Evolutionary conservation across 2,329 filamentous ascomycete species (phyloP).

Genomic region (Fusarium guadeloupense): DNA sequence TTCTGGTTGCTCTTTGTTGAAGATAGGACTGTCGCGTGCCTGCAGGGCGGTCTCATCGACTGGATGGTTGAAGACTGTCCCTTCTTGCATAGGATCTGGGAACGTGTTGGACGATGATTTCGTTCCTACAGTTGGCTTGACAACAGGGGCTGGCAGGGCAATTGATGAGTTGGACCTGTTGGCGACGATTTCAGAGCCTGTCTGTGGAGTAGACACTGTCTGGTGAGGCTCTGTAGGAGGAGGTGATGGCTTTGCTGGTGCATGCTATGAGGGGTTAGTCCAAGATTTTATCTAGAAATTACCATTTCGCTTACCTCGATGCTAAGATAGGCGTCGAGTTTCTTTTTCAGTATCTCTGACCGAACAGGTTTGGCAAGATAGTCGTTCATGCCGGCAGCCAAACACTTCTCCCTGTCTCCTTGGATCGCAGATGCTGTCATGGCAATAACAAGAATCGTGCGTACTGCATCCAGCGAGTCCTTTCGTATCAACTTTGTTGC

Average conservation of each 20-base stretch:
- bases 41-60: conserved; percentile 40
- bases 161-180: conserved; percentile 19
- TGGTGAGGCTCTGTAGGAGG: conserved; percentile 1
- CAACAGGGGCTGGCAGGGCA: conserved; percentile 9
- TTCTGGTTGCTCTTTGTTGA: conserved; percentile 30
- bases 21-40: conserved; percentile 43
- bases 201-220: conserved; percentile 13
- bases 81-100: conserved; percentile 46
- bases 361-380: conserved; percentile 96
- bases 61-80: conserved; percentile 47
- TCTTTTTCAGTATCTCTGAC: conserved; percentile 84
- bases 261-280: conserved; percentile 27
- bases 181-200: conserved; percentile 5
- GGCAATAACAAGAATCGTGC: conserved; percentile 89
- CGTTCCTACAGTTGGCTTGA: conserved; percentile 4
- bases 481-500: conserved; percentile 84
- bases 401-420: conserved; percentile 91
- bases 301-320: conserved; percentile 43
- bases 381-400: conserved; percentile 98
- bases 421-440: conserved; percentile 97
- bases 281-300: neutral
- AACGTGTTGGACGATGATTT: conserved; percentile 16
- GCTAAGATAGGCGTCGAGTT: conserved; percentile 71
- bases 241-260: conserved; percentile 18
- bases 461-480: conserved; percentile 78